A percentile compares a stretch with the other conserved stretches of the same genome.
These are phyloP conservation scores for Leishmania turanica DNA, from an alignment of 208 protist genomes.

Conservation along the genomic window DNA sequence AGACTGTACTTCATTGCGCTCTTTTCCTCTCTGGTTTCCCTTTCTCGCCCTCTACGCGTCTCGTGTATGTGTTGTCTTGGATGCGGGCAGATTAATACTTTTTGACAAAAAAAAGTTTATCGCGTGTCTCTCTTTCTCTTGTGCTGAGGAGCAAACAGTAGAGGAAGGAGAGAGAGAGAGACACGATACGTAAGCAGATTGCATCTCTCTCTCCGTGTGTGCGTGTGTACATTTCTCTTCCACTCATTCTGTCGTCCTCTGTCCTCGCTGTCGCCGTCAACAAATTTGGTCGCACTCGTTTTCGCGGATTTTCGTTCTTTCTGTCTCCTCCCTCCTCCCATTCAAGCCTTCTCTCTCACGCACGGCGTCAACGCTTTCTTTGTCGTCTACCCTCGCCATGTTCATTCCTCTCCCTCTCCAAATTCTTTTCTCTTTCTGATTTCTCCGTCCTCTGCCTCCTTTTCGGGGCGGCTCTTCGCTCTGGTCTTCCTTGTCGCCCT, in stretches of 20 bases:
- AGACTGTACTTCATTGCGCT: neutral
- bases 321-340: neutral
- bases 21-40: neutral
- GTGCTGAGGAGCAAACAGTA: neutral
- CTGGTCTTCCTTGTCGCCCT: neutral
- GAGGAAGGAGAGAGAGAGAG: neutral
- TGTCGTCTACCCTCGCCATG: neutral
- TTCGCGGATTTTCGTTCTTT: neutral
- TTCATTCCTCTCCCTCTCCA: neutral
- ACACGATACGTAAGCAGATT: neutral
- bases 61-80: neutral
- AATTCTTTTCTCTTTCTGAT: constrained; percentile 13
- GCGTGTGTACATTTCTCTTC: neutral
- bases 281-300: neutral
- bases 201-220: neutral
- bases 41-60: neutral
- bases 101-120: neutral
- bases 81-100: neutral
- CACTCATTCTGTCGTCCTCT: neutral
- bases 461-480: neutral
- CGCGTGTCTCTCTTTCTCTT: neutral
- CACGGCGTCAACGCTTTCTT: constrained; percentile 3
- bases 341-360: neutral
- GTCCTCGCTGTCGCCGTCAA: neutral
- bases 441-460: neutral